phyloP scores from a whole-genome alignment of 306 rosid genomes.

The Lathyrus aphaca region DNA sequence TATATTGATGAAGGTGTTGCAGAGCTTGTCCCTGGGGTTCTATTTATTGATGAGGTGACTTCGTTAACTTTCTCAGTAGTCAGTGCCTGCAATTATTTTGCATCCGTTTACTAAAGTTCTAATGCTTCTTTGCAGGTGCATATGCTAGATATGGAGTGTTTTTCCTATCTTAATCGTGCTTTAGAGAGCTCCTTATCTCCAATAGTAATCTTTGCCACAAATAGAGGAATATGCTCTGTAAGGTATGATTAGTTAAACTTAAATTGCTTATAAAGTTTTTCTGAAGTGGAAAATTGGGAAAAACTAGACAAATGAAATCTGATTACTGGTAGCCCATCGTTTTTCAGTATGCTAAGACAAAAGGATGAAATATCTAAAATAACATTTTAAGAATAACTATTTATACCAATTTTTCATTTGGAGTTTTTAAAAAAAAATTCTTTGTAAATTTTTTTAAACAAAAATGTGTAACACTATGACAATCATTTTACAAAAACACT shows the following conservation, averaged over 20 bases:
- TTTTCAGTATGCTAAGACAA: neutral
- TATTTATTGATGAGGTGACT: slow-evolving; percentile 74
- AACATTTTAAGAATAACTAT: too few species aligned
- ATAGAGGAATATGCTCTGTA: slow-evolving; percentile 95
- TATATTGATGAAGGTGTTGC: slow-evolving; percentile 98
- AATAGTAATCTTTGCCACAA: slow-evolving; percentile 94
- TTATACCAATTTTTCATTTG: too few species aligned
- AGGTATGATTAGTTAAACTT: slow-evolving; percentile 62
- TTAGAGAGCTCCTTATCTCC: slow-evolving; percentile 97
- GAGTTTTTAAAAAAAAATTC: too few species aligned
- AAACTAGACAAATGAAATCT: slow-evolving; percentile 31
- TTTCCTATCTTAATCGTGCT: slow-evolving; percentile 94
- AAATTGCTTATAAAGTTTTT: slow-evolving; percentile 4
- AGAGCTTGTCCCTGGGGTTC: slow-evolving; percentile 99
- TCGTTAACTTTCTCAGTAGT: neutral
- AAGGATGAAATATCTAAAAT: too few species aligned
- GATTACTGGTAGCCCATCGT: neutral
- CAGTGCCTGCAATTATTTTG: slow-evolving; percentile 21
- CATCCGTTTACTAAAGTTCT: slow-evolving; percentile 9
- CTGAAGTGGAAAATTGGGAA: slow-evolving; percentile 17
- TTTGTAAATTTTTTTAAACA: too few species aligned
- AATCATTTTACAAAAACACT: too few species aligned
- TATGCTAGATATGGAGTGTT: slow-evolving; percentile 97
- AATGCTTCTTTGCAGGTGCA: slow-evolving; percentile 67
- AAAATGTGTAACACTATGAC: too few species aligned